These are phyloP conservation scores for Pleurotus giganteus DNA, from an alignment of 768 basidiomycete species.

Conservation along the genomic window DNA sequence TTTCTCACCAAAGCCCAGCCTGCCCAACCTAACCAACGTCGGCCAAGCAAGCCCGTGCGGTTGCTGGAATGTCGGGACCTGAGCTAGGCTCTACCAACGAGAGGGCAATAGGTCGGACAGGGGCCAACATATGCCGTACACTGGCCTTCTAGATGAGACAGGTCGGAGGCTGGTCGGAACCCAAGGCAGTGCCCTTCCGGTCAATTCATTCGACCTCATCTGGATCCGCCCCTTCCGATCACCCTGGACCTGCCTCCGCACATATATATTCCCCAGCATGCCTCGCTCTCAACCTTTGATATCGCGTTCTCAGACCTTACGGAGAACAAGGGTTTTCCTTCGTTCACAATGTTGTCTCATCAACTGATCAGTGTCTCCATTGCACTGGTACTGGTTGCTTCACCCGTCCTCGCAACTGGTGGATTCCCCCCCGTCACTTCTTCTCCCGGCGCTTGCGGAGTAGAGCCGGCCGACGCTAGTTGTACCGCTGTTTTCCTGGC, in stretches of 20 bases:
- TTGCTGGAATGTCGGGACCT: background rate
- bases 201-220: background rate
- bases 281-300: background rate
- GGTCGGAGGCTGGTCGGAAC: no score
- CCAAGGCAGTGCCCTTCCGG: no score
- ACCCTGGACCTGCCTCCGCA: background rate
- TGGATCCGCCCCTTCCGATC: background rate
- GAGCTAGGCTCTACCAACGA: background rate
- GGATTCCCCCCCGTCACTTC: constrained; percentile 13
- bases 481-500: constrained; percentile 11
- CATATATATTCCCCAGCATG: background rate
- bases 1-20: background rate
- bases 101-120: no score
- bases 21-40: no score
- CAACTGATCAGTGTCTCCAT: background rate
- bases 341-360: constrained; percentile 1
- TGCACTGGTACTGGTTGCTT: background rate
- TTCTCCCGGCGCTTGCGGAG: constrained; percentile 13
- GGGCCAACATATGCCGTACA: no score
- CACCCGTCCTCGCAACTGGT: constrained; percentile 10
- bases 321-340: background rate
- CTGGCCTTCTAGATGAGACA: no score
- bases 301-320: background rate
- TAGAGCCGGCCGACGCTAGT: constrained; percentile 12
- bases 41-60: background rate